A percentile compares a stretch with the other conserved stretches of the same genome.
phyloP scores from a whole-genome alignment of 306 rosid species.

The Clitoria ternatea region DNA sequence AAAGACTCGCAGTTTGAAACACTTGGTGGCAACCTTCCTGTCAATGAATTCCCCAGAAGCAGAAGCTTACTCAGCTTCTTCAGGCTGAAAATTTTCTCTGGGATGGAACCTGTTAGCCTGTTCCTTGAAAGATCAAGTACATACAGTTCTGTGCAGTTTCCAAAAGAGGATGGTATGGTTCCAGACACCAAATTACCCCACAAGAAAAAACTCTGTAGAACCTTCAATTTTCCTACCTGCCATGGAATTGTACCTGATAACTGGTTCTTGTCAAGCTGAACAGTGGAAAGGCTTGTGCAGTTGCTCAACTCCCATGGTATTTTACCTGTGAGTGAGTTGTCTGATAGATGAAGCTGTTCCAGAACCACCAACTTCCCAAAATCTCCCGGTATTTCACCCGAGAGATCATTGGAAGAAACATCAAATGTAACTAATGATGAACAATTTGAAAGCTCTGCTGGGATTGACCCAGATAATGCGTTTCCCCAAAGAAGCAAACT shows the following conservation, averaged over 20 bases:
- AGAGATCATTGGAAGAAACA: slow-evolving; percentile 71
- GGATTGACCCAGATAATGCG: slow-evolving; percentile 66
- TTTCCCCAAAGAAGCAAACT: slow-evolving; percentile 85
- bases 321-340: slow-evolving; percentile 60
- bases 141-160: slow-evolving; percentile 86
- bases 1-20: slow-evolving; percentile 75
- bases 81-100: slow-evolving; percentile 86
- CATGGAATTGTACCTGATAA: slow-evolving; percentile 83
- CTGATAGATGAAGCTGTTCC: slow-evolving; percentile 89
- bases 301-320: slow-evolving; percentile 85
- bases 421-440: slow-evolving; percentile 81
- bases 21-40: slow-evolving; percentile 64
- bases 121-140: slow-evolving; percentile 96
- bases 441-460: slow-evolving; percentile 77
- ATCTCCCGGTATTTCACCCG: slow-evolving; percentile 71
- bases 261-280: slow-evolving; percentile 94
- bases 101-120: slow-evolving; percentile 82
- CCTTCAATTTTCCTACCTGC: slow-evolving; percentile 69
- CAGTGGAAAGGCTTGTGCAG: slow-evolving; percentile 80
- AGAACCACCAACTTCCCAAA: slow-evolving; percentile 76
- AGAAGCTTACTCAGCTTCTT: slow-evolving; percentile 93
- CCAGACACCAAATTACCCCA: slow-evolving; percentile 95
- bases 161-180: slow-evolving; percentile 76
- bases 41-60: slow-evolving; percentile 82
- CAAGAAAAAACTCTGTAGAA: slow-evolving; percentile 73